Evolutionary conservation across 225 moss, liverwort and hornwort species (phyloP), one percentile per base, ranked within the genome.

Genomic region (Climacium dendroides): DNA sequence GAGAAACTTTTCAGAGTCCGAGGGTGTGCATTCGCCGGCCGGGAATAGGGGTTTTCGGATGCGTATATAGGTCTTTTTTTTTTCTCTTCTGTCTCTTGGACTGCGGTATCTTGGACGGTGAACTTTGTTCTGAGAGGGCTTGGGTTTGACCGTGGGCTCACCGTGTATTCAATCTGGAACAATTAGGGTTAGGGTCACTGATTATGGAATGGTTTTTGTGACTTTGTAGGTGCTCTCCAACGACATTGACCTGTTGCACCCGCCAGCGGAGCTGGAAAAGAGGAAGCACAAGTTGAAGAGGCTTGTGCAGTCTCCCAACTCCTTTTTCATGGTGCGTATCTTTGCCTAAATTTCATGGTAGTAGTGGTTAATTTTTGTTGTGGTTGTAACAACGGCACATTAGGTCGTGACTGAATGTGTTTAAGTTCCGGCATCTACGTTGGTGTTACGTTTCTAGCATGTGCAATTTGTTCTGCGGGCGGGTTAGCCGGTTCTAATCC

Each of bases 251-350:
- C 86, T 94, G 83, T 77, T 94, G 89, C 93, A 94, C 37, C 94
- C 93, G 39, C 94, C 93, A 45, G 91, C 89, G 84, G 94, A 94
- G 66, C 90, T 93, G 59, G 94, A 94, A 6, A 93, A 91, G 94
- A 91, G 91, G 91, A 94, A 94, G 88, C 94, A 94, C 87, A 94
- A 94, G 90, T 85, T 94, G 87, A 94, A 94, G 82, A 89, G 94
- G 65, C 94, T 94, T 78, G 94, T 94, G 90, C 94, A 93, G 90
- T 94, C 93, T 64, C 94, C 94, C 19, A 94, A 94, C 88, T 94
- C 94, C 35, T 93, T 93, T 81, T 94, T 94, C 88, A 94, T 94
- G 94, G 94, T 93, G 78, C 45, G 35, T 7, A 4, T 69, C 43
- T 41, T 45, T 13, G 6, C 11, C 34, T 8, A 10, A 77, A 64